Percentiles rank a stretch among this genome's conserved stretches.
Evolutionary conservation across 352 stramenopile genomes (phyloP).

Genomic region (Halophytophthora batemanensis): DNA sequence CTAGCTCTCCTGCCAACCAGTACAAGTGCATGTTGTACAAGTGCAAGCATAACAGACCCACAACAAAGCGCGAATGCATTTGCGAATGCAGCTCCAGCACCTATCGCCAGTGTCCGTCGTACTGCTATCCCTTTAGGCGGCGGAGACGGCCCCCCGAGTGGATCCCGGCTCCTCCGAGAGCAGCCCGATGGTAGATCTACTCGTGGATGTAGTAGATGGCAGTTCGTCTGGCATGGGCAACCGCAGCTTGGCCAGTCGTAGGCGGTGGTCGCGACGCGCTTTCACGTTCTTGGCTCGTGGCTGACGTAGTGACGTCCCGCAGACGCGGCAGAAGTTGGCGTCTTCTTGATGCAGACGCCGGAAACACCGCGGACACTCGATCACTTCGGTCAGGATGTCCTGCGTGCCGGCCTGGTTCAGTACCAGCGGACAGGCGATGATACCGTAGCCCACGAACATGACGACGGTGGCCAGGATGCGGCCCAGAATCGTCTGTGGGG

Average conservation of each 20-base stretch:
- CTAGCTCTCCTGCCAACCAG: too few relatives aligned
- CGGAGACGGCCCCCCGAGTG: slow-evolving; percentile 9
- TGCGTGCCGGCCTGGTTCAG: slow-evolving; percentile 54
- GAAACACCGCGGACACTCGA: slow-evolving; percentile 75
- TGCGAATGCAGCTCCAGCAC: too few relatives aligned
- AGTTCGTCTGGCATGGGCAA: slow-evolving; percentile 31
- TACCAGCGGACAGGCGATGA: slow-evolving; percentile 83
- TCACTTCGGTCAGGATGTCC: slow-evolving; percentile 54
- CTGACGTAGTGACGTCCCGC: slow-evolving; percentile 54
- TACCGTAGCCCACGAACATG: slow-evolving; percentile 85
- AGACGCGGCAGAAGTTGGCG: slow-evolving; percentile 79
- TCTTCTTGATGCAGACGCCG: slow-evolving; percentile 74
- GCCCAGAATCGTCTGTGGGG: slow-evolving; percentile 71
- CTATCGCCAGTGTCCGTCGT: too few relatives aligned
- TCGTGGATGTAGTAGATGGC: slow-evolving; percentile 56
- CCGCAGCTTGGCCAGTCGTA: slow-evolving; percentile 60
- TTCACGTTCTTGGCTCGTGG: slow-evolving; percentile 60
- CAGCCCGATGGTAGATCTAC: slow-evolving; percentile 49
- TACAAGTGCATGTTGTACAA: too few relatives aligned
- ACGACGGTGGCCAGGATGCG: slow-evolving; percentile 79
- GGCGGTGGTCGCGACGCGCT: slow-evolving; percentile 41
- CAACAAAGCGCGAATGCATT: too few relatives aligned
- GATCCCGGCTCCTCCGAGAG: slow-evolving; percentile 29
- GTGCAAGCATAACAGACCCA: too few relatives aligned
- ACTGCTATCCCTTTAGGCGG: too few relatives aligned